Conservation (phyloP, 2,329 filamentous ascomycete genomes). For the Chrysoporthe cubensis region DNA sequence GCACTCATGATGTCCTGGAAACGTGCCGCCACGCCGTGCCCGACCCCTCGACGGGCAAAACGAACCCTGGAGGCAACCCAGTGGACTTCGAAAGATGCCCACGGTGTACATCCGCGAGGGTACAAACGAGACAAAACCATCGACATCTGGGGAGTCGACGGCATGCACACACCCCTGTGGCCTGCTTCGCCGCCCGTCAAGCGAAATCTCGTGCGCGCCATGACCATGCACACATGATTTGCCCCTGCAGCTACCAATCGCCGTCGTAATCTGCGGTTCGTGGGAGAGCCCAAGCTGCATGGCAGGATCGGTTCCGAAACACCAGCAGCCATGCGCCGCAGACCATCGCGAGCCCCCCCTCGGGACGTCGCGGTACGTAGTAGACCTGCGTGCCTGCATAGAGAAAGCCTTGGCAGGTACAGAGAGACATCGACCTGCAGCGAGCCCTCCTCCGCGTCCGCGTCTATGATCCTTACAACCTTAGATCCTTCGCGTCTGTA, state of each 20-base stretch:
- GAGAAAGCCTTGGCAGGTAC: slow-evolving; percentile 3
- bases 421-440: not conserved
- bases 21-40: not conserved
- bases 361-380: not conserved
- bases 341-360: not conserved
- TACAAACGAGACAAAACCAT: not conserved
- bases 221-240: slow-evolving; percentile 4
- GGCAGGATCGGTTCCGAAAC: slow-evolving; percentile 18
- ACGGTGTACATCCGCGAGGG: slow-evolving; percentile 10
- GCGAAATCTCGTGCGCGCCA: slow-evolving; percentile 10
- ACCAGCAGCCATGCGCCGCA: not conserved
- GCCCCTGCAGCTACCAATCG: slow-evolving; percentile 7
- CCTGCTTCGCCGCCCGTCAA: not conserved
- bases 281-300: not conserved
- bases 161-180: not conserved
- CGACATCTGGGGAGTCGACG: not conserved
- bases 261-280: not conserved
- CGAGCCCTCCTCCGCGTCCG: not conserved
- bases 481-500: slow-evolving; percentile 14
- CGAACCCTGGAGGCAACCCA: slow-evolving; percentile 2
- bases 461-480: slow-evolving; percentile 12
- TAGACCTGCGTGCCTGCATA: not conserved
- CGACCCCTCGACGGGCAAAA: not conserved
- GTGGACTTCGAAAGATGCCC: not conserved
- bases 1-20: not conserved